Evolutionary conservation across 2,329 filamentous ascomycete genomes (phyloP).

Genomic region (Fusarium sp.): DNA sequence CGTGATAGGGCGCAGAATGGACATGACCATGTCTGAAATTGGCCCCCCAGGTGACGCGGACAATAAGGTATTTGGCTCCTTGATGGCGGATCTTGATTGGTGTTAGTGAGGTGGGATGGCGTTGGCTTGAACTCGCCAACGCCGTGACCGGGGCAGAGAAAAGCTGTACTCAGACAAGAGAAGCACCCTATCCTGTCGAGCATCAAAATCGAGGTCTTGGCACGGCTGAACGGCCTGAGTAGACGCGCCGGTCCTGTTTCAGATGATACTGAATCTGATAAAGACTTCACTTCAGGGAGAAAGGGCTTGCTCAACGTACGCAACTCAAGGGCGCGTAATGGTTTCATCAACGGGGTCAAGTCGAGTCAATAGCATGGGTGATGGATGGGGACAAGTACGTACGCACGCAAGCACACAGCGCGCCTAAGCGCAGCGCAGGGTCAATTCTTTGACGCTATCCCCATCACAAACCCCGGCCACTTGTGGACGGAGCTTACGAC

Average conservation of each 20-base stretch:
- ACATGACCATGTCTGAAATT: neutral
- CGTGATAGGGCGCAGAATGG: neutral
- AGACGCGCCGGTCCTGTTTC: neutral
- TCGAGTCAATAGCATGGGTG: neutral
- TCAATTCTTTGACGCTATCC: conserved; percentile 9
- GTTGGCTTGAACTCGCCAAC: neutral
- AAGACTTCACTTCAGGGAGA: neutral
- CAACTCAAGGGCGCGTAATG: conserved; percentile 6
- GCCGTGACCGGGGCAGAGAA: neutral
- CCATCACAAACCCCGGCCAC: conserved; percentile 5
- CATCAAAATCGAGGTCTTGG: neutral
- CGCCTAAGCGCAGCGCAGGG: neutral
- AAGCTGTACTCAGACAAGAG: neutral
- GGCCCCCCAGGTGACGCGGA: neutral
- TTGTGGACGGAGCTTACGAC: conserved; percentile 34
- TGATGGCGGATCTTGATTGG: neutral
- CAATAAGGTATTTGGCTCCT: conserved; percentile 1
- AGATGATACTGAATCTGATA: conserved; percentile 1
- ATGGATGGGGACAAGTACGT: conserved; percentile 9
- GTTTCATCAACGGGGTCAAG: conserved; percentile 8
- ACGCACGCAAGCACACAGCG: neutral
- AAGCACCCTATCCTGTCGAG: neutral
- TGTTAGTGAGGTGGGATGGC: neutral
- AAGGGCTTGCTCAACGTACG: neutral
- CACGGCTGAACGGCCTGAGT: neutral